Base-by-base conservation (phyloP, 805 yeast genomes). In the Diddensiella caesifluorescens region DNA sequence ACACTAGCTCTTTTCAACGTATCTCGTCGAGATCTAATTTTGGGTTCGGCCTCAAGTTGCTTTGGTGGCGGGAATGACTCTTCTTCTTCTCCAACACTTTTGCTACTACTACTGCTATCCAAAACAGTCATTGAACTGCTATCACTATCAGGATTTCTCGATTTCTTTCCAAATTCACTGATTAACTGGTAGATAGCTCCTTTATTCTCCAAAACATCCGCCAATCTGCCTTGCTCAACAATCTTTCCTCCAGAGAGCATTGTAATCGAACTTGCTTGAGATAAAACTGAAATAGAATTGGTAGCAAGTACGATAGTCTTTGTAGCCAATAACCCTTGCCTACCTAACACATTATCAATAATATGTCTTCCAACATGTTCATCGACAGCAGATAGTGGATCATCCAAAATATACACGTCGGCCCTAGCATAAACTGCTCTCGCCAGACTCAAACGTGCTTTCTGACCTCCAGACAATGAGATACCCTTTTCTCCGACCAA, bases 401-500 rank as follows among this genome's bases (percentile, higher is more conserved):
- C 95, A 57, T 85, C 95, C 39, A 85, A 62, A 38, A 85, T 61
- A 30, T 80, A 70, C 19, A 83, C 79, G 54, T 82, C 87, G 15
- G 73, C 72, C 21, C 77, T 69, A 10, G 80, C 75, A 55, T 85
- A 85, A 2, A 83, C 86, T 2, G 90, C 82, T 57, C 95, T 71
- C 3, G 95, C 95, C 46, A 85, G 64, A 55, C 77, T 76, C 40
- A 85, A 73, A 59, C 95, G 73, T 0, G 94, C 90, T 65, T 85
- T 85, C 59, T 85, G 95, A 39, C 95, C 95, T 42, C 95, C 95
- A n/a, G 90, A 81, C 31, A 85, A 63, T 0, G 92, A 83, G 36
- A 85, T 79, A 54, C 95, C 95, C 58, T 85, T 72, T 59, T 85
- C 95, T 47, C 95, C 95, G 52, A 85, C 83, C 59, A 83, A 84